Evolutionary conservation across 331 rosid species (phyloP), one percentile per base, ranked within the genome.

Genomic region (Cydonia oblonga): DNA sequence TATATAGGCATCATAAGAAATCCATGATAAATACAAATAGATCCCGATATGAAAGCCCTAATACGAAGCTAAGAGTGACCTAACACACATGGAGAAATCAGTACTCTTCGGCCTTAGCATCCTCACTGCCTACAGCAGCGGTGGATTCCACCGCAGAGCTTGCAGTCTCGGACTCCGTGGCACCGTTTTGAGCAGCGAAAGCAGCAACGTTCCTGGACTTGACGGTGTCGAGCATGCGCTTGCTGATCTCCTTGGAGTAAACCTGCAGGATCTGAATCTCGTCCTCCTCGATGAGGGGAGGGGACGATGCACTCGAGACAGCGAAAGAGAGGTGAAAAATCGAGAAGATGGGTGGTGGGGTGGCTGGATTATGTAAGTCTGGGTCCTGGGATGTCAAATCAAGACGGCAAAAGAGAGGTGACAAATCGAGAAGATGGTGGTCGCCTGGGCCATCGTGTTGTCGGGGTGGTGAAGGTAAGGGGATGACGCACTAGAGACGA

Each of bases 191-290:
- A 23, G 57, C 88, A 38, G 42, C 1, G 42, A 13, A 35, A 35
- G 42, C 42, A 2, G 86, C 20, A 38, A 76, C 30, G 26, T 75
- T 69, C 75, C 81, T 79, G 18, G 84, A 69, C 85, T 93, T 93
- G 59, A 89, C 88, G 9, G 85, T 76, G 9, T 87, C 93, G 54
- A 93, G 84, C 93, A 89, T 87, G 61, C 90, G 89, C 80, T 81
- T 89, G 80, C 98, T 89, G 89, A 93, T 89, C 88, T 90, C 97
- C 86, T 84, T 89, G 46, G 98, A 93, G 78, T 90, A 90, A 7
- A 86, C 72, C 80, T 93, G 96, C 49, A 93, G 96, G 86, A 87
- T 86, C 87, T 85, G 85, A 59, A 90, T 85, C 69, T 87, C 93
- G 32, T 89, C 88, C 15, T 75, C 84, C 53, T 89, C 96, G 5